These are phyloP conservation scores for Globisporangium carolinianum DNA, from an alignment of 352 stramenopile species.

Conservation along the genomic window DNA sequence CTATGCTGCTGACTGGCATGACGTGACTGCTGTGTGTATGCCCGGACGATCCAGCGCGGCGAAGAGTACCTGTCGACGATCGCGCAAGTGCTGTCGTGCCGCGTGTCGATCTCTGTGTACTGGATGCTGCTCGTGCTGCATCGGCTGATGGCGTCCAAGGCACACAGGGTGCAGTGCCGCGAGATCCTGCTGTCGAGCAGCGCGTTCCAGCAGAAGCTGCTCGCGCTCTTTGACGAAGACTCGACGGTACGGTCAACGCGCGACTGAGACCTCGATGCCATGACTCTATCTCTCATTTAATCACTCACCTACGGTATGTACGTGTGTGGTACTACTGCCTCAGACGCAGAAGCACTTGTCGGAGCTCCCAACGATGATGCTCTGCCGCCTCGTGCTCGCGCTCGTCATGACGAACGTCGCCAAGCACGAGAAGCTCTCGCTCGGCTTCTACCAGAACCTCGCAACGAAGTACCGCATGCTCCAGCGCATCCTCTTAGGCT, in stretches of 20 bases:
- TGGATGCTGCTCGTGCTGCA: constrained; percentile 70
- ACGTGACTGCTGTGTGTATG: constrained; percentile 1
- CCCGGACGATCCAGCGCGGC: constrained; percentile 26
- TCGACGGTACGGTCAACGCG: constrained; percentile 28
- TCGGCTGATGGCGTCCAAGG: constrained; percentile 60
- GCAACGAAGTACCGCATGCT: constrained; percentile 73
- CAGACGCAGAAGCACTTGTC: constrained; percentile 56
- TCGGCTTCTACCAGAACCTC: constrained; percentile 61
- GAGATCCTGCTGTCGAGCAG: constrained; percentile 60
- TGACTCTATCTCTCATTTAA: not conserved
- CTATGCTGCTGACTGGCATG: constrained; percentile 5
- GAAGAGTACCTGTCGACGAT: constrained; percentile 71
- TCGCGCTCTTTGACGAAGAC: constrained; percentile 71
- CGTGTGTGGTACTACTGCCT: constrained; percentile 1
- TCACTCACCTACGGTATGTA: constrained; percentile 6
- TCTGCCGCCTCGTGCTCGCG: constrained; percentile 64
- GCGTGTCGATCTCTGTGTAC: constrained; percentile 52
- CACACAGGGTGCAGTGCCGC: constrained; percentile 43
- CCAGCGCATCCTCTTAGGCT: constrained; percentile 71
- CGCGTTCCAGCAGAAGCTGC: constrained; percentile 47
- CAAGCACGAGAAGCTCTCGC: constrained; percentile 56
- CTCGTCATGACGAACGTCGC: constrained; percentile 57
- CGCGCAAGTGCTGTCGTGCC: constrained; percentile 48
- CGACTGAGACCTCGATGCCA: not conserved
- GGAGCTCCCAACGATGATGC: constrained; percentile 71